Evolutionary conservation across 1,139 yeast species (phyloP).

Genomic region (Candida neerlandica): DNA sequence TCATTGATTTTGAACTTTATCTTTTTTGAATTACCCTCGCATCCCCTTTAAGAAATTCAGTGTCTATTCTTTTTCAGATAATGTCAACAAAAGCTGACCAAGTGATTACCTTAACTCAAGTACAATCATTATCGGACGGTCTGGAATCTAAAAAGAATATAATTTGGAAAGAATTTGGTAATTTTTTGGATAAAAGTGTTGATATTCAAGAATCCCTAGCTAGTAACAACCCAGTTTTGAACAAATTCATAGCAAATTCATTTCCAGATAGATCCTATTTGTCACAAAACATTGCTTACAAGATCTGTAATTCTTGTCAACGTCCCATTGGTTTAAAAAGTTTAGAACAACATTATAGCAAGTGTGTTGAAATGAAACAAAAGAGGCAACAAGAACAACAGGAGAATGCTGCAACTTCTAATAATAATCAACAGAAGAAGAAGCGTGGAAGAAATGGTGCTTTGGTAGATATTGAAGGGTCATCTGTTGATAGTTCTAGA

Average conservation of each 20-base stretch:
- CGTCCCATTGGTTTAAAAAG: constrained; percentile 60
- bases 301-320: constrained; percentile 67
- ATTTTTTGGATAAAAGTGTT: constrained; percentile 52
- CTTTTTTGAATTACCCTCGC: no score
- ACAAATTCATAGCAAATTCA: constrained; percentile 25
- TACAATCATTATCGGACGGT: constrained; percentile 22
- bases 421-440: constrained; percentile 30
- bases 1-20: no score
- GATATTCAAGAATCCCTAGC: constrained; percentile 26
- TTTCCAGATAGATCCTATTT: constrained; percentile 41
- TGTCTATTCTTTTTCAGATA: background rate
- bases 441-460: constrained; percentile 35
- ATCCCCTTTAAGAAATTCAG: no score
- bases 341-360: constrained; percentile 46
- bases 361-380: constrained; percentile 53
- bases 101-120: constrained; percentile 32
- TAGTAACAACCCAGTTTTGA: constrained; percentile 12
- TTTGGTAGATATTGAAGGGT: constrained; percentile 36
- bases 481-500: constrained; percentile 47
- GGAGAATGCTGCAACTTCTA: constrained; percentile 16
- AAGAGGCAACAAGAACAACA: constrained; percentile 33
- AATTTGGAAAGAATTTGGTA: constrained; percentile 67
- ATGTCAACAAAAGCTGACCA: constrained; percentile 37
- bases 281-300: constrained; percentile 51
- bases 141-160: constrained; percentile 21